Conservation (phyloP, 768 basidiomycete genomes). For the Termitomyces heimii region DNA sequence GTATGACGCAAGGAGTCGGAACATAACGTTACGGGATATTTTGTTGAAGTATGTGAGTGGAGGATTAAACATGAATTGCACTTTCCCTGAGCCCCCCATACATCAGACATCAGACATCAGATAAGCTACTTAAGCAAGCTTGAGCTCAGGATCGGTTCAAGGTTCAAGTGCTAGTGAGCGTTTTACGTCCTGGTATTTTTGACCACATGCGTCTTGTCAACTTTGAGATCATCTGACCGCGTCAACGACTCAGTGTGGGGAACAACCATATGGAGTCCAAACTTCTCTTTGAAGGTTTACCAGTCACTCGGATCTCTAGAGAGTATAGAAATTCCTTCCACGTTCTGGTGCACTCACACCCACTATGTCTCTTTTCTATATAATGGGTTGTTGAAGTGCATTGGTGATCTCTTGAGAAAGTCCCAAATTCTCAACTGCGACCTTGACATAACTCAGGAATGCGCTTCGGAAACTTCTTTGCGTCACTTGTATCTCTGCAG, state of each 20-base stretch:
- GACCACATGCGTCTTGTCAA: neutral
- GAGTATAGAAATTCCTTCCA: constrained; percentile 1
- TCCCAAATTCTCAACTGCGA: neutral
- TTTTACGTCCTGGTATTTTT: neutral
- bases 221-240: constrained; percentile 9
- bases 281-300: neutral
- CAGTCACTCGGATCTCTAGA: neutral
- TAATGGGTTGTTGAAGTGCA: neutral
- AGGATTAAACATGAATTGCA: neutral
- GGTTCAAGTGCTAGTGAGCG: no score
- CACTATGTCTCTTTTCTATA: neutral
- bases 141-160: no score
- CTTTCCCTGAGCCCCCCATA: neutral
- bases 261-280: neutral
- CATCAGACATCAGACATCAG: no score
- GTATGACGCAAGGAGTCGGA: neutral
- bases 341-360: constrained; percentile 1
- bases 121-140: neutral
- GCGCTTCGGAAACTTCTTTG: constrained; percentile 7
- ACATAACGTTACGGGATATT: neutral
- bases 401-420: neutral
- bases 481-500: constrained; percentile 20
- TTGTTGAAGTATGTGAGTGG: neutral
- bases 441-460: neutral
- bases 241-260: neutral